Conservation (phyloP, 1,284 basidiomycete species). For the Ganoderma lingzhi region DNA sequence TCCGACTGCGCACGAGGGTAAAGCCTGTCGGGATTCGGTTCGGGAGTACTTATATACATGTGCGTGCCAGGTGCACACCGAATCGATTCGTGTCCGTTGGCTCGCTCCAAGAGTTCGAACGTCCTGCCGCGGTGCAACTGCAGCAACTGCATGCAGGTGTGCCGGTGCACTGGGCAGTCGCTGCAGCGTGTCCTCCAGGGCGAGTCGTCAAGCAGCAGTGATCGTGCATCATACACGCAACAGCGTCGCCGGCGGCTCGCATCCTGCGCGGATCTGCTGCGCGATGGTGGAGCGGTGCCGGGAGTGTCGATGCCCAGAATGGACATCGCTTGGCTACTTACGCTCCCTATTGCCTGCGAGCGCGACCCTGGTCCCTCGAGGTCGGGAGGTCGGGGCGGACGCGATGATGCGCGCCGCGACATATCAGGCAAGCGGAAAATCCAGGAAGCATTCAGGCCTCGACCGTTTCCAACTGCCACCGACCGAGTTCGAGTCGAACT, state of each 20-base stretch:
- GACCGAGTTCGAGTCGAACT: not conserved
- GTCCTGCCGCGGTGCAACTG: not conserved
- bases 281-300: not conserved
- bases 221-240: not conserved
- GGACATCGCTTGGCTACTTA: not conserved
- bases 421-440: conserved; percentile 1
- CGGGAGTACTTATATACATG: too few species aligned
- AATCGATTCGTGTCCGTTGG: not conserved
- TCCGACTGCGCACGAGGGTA: conserved; percentile 1
- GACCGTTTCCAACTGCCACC: not conserved
- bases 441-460: not conserved
- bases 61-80: not conserved
- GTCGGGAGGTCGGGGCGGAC: conserved; percentile 15
- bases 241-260: not conserved
- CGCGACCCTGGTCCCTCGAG: not conserved
- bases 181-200: not conserved
- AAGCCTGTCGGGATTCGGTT: not conserved
- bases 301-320: not conserved
- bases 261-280: not conserved
- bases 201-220: not conserved
- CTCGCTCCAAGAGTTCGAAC: not conserved
- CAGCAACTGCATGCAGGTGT: not conserved
- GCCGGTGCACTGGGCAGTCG: not conserved
- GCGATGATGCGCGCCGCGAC: conserved; percentile 14
- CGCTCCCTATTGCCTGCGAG: not conserved